phyloP scores from a whole-genome alignment of 2,329 filamentous ascomycete species.

The Davidsoniella neocaledoniae region DNA sequence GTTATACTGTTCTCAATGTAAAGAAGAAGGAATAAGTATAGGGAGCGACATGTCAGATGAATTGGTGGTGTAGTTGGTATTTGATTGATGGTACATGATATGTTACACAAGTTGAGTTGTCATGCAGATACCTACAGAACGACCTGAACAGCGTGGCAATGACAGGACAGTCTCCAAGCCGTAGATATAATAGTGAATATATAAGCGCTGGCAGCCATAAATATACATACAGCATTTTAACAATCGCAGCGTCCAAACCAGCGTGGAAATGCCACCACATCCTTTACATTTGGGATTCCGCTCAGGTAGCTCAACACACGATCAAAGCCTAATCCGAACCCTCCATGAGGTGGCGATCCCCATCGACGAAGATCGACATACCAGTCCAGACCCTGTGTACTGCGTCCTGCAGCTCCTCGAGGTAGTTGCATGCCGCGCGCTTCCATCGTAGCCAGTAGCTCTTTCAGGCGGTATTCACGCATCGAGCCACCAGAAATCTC shows the following conservation, averaged over 20 bases:
- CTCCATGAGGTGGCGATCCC: conserved; percentile 82
- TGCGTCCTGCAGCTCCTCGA: conserved; percentile 4
- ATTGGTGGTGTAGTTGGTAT: no score
- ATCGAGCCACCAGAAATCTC: conserved; percentile 81
- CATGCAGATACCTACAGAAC: no score
- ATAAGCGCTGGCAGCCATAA: no score
- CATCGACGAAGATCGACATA: conserved; percentile 77
- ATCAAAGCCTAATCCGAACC: conserved; percentile 83
- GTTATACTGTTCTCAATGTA: no score
- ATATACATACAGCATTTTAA: conserved; percentile 16
- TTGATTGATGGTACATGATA: no score
- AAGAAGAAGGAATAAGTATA: no score
- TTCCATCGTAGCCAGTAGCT: conserved; percentile 55
- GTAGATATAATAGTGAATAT: no score
- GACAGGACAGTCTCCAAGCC: no score
- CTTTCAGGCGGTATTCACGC: conserved; percentile 60
- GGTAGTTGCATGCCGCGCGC: conserved; percentile 41
- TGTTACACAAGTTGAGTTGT: no score
- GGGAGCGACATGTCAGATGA: no score
- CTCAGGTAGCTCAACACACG: conserved; percentile 69
- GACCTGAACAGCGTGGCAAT: no score
- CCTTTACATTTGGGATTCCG: conserved; percentile 66
- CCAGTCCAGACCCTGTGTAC: conserved; percentile 45
- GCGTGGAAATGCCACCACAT: conserved; percentile 73
- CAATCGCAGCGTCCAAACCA: conserved; percentile 49